phyloP scores from a whole-genome alignment of 2,329 filamentous ascomycete genomes.

The Colletotrichum limetticola region DNA sequence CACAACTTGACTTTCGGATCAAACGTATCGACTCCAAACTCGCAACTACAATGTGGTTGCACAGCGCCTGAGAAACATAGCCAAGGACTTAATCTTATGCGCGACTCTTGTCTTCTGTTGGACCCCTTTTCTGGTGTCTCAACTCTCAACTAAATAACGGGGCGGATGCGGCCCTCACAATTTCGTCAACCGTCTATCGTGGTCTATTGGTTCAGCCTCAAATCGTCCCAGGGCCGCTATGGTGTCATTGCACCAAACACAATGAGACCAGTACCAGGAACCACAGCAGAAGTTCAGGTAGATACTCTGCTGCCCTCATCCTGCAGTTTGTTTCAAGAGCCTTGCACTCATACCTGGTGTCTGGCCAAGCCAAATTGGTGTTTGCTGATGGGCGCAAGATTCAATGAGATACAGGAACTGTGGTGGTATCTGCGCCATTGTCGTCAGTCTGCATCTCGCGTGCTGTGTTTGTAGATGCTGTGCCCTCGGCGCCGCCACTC shows the following conservation, averaged over 20 bases:
- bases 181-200: background rate
- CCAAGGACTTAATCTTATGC: background rate
- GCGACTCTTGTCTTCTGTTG: background rate
- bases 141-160: conserved; percentile 10
- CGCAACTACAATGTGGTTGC: background rate
- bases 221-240: background rate
- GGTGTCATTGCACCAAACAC: background rate
- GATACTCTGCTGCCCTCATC: background rate
- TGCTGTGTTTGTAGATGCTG: background rate
- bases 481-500: background rate
- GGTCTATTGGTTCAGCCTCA: conserved; percentile 20
- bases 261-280: background rate
- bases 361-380: background rate
- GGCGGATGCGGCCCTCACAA: background rate
- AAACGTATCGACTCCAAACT: background rate
- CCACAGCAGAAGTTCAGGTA: background rate
- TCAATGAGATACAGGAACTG: background rate
- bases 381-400: background rate
- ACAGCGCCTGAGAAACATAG: background rate
- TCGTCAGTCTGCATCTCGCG: background rate
- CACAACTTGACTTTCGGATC: background rate
- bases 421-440: background rate
- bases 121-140: conserved; percentile 13
- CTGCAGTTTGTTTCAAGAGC: background rate
- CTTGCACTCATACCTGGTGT: background rate